phyloP scores from a whole-genome alignment of 305 asterid species.

The Solanum aculeatissimum region DNA sequence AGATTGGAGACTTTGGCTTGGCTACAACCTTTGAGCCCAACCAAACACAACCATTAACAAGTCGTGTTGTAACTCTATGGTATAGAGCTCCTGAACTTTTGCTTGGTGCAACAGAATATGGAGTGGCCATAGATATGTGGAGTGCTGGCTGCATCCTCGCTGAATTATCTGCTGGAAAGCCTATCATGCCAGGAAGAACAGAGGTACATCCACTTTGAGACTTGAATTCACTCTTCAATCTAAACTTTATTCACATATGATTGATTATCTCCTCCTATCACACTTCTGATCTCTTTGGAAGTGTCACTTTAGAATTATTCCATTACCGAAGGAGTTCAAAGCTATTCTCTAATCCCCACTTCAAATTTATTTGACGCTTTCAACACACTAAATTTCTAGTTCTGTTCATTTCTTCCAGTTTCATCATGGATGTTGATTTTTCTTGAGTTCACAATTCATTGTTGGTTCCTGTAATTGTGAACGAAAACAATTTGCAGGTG shows the following conservation, averaged over 20 bases:
- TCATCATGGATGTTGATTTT: neutral
- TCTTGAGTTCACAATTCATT: neutral
- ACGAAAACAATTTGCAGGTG: constrained; percentile 29
- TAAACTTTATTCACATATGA: neutral
- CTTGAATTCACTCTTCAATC: neutral
- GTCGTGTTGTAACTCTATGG: constrained; percentile 92
- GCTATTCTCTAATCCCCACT: neutral
- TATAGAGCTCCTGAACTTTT: constrained; percentile 88
- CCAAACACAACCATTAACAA: constrained; percentile 62
- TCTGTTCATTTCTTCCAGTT: neutral
- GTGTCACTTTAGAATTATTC: neutral
- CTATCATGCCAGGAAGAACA: constrained; percentile 97
- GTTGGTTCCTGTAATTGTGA: neutral
- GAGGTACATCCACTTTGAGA: constrained; percentile 31
- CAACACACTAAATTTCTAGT: neutral
- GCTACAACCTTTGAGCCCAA: constrained; percentile 47
- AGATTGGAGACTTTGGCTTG: constrained; percentile 80
- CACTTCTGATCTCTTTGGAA: neutral
- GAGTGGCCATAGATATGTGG: constrained; percentile 82
- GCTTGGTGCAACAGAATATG: constrained; percentile 74
- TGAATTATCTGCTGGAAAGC: constrained; percentile 63
- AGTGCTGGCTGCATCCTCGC: constrained; percentile 90
- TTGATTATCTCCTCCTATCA: neutral
- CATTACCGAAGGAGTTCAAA: neutral
- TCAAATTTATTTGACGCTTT: neutral